phyloP scores from a whole-genome alignment of 164 flowering plant species.

The Vitis rotundifolia region DNA sequence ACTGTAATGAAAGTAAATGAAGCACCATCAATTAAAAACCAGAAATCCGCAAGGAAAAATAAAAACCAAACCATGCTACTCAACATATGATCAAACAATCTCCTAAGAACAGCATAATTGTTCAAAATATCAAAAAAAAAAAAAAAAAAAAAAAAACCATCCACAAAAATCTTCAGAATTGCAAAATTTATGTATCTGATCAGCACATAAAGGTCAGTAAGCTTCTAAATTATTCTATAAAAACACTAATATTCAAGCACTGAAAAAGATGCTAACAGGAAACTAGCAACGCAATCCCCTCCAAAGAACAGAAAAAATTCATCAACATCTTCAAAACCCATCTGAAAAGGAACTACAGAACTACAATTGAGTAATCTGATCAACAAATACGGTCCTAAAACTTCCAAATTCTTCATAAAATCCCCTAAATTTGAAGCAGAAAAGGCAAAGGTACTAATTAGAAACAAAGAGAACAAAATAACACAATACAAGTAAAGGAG shows the following conservation, averaged over 20 bases:
- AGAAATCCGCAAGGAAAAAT: neutral
- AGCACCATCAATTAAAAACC: conserved; percentile 12
- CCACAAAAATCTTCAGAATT: neutral
- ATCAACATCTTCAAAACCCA: too few relatives aligned
- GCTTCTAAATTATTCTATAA: neutral
- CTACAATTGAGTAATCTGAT: neutral
- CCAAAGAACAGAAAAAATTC: too few relatives aligned
- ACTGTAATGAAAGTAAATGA: conserved; percentile 40
- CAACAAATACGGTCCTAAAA: neutral
- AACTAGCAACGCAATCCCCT: too few relatives aligned
- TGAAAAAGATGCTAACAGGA: too few relatives aligned
- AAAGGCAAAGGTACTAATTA: neutral
- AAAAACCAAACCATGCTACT: neutral
- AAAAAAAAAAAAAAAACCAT: neutral
- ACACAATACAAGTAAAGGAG: neutral
- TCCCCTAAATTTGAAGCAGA: neutral
- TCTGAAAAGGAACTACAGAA: too few relatives aligned
- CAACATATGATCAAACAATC: too few relatives aligned
- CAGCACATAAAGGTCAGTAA: neutral
- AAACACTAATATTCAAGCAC: neutral
- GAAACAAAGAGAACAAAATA: neutral
- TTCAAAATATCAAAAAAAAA: too few relatives aligned
- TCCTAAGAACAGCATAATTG: too few relatives aligned
- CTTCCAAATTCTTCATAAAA: too few relatives aligned
- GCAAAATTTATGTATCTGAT: neutral